Evolutionary conservation across 164 flowering plant species (phyloP).

Genomic region (Chimonanthus praecox): DNA sequence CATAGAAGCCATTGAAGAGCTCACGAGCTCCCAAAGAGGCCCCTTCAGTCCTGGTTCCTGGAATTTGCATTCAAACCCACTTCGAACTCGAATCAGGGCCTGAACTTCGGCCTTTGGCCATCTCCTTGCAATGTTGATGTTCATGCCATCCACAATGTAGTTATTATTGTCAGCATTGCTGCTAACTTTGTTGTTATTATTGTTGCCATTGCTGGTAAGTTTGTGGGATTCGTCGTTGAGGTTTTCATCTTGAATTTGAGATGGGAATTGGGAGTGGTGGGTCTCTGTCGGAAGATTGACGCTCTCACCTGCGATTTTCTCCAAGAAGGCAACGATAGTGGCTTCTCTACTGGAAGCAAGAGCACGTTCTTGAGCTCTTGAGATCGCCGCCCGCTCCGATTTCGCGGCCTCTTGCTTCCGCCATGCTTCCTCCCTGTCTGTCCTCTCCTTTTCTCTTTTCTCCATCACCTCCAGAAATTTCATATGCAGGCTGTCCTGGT

Average conservation of each 20-base stretch:
- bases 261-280: neutral
- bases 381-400: neutral
- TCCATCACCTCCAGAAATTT: constrained; percentile 16
- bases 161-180: neutral
- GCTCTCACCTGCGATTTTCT: constrained; percentile 14
- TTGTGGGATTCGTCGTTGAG: neutral
- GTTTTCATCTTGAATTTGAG: constrained; percentile 3
- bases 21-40: constrained; percentile 16
- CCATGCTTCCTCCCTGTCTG: constrained; percentile 12
- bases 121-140: constrained; percentile 3
- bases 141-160: neutral
- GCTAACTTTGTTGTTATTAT: too few relatives aligned
- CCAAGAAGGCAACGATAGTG: constrained; percentile 11
- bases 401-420: constrained; percentile 6
- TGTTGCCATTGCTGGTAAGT: too few relatives aligned
- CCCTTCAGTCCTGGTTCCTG: constrained; percentile 14
- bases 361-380: constrained; percentile 9
- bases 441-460: constrained; percentile 15
- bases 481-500: constrained; percentile 11
- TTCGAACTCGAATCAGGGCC: constrained; percentile 14
- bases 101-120: constrained; percentile 16
- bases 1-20: constrained; percentile 11
- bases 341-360: constrained; percentile 10
- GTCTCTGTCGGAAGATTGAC: neutral
- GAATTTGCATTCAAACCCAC: constrained; percentile 8